Evolutionary conservation across 2,329 filamentous ascomycete genomes (phyloP).

Genomic region (Venturia effusa): DNA sequence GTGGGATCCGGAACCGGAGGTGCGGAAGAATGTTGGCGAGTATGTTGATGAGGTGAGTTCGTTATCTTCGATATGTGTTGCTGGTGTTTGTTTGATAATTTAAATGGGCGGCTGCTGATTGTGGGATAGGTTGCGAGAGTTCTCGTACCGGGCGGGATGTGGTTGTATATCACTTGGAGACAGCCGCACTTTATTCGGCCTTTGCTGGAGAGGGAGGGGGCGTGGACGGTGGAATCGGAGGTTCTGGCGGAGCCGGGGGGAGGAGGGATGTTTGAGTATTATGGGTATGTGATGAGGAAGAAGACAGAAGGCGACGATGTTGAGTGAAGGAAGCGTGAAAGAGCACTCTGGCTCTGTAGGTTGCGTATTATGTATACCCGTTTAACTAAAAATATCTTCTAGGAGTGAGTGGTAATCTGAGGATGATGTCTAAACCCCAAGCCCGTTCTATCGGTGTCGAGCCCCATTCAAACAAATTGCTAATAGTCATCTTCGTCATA

Average conservation of each 20-base stretch:
- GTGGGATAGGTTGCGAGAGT: slow-evolving; percentile 15
- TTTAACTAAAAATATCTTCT: not conserved
- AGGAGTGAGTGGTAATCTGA: not conserved
- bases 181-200: slow-evolving; percentile 45
- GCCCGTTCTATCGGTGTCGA: not conserved
- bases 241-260: slow-evolving; percentile 23
- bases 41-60: slow-evolving; percentile 16
- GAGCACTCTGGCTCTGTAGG: not conserved
- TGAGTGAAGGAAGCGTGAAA: not conserved
- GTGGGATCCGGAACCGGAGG: slow-evolving; percentile 21
- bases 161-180: slow-evolving; percentile 34
- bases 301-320: not conserved
- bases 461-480: not conserved
- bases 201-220: slow-evolving; percentile 31
- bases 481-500: not conserved
- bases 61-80: no score
- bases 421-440: not conserved
- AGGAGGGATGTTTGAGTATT: slow-evolving; percentile 38
- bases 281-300: slow-evolving; percentile 33
- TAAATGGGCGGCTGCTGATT: no score
- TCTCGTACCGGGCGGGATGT: slow-evolving; percentile 21
- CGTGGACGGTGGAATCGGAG: slow-evolving; percentile 37
- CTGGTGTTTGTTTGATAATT: no score
- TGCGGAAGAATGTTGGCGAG: slow-evolving; percentile 17
- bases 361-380: not conserved